Conservation (phyloP, 768 basidiomycete genomes). For the Mycena maculata region DNA sequence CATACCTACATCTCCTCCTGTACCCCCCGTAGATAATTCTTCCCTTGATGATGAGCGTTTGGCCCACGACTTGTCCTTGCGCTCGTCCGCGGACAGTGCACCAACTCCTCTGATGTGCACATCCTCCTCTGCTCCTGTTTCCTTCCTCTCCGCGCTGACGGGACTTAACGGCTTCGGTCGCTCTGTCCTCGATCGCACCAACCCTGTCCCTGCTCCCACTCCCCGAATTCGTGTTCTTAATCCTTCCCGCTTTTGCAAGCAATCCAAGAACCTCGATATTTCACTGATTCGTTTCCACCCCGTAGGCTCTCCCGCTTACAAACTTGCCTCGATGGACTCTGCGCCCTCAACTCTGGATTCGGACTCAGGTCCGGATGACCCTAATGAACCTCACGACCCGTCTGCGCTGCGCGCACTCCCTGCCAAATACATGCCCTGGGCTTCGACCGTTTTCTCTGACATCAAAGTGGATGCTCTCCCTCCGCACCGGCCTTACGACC, state of each 20-base stretch:
- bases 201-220: constrained; percentile 7
- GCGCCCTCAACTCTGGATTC: neutral
- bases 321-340: neutral
- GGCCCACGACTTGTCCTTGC: constrained; percentile 22
- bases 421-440: constrained; percentile 12
- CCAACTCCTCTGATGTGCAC: constrained; percentile 20
- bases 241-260: constrained; percentile 3
- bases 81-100: constrained; percentile 16
- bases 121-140: constrained; percentile 6
- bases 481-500: too few species aligned
- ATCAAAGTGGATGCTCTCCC: neutral
- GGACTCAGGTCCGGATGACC: constrained; percentile 1
- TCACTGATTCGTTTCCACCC: neutral
- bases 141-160: constrained; percentile 12
- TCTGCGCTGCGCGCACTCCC: neutral
- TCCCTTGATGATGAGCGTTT: constrained; percentile 24
- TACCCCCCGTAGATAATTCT: constrained; percentile 9
- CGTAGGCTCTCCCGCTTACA: neutral
- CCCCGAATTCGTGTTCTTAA: constrained; percentile 8
- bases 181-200: constrained; percentile 15
- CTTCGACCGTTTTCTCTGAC: constrained; percentile 1
- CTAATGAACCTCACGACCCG: constrained; percentile 2
- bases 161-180: constrained; percentile 24
- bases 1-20: neutral
- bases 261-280: neutral